Conservation (phyloP, 768 basidiomycete genomes). For the Clitopilus hobsonii region DNA sequence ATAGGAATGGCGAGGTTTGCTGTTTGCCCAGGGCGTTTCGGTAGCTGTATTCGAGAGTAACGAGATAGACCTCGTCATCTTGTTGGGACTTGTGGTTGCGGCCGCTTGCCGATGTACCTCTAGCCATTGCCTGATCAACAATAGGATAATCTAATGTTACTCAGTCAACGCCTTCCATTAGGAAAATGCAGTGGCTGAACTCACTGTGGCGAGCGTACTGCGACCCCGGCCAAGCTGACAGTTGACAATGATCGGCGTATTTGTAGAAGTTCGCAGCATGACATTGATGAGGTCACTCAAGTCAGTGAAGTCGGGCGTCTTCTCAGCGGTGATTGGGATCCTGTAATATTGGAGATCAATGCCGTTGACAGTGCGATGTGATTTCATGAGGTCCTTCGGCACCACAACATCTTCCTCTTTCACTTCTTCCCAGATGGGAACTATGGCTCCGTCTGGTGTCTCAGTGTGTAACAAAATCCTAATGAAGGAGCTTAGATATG, state of each 20-base stretch:
- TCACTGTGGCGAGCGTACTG: slow-evolving; percentile 84
- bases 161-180: not conserved
- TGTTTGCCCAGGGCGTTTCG: slow-evolving; percentile 22
- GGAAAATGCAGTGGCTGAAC: slow-evolving; percentile 15
- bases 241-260: slow-evolving; percentile 86
- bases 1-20: slow-evolving; percentile 57
- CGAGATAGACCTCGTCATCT: slow-evolving; percentile 38
- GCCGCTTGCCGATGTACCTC: slow-evolving; percentile 33
- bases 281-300: slow-evolving; percentile 76
- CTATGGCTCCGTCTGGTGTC: slow-evolving; percentile 77
- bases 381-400: slow-evolving; percentile 84
- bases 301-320: slow-evolving; percentile 69
- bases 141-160: slow-evolving; percentile 58
- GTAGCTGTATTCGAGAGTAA: slow-evolving; percentile 29
- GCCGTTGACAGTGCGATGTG: slow-evolving; percentile 38
- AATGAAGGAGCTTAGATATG: not conserved
- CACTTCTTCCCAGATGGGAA: slow-evolving; percentile 95
- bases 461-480: slow-evolving; percentile 90
- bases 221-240: slow-evolving; percentile 93
- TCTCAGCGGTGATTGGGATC: slow-evolving; percentile 92
- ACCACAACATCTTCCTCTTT: slow-evolving; percentile 66
- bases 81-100: slow-evolving; percentile 32
- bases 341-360: slow-evolving; percentile 74
- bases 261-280: slow-evolving; percentile 61
- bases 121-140: slow-evolving; percentile 85